Conservation (phyloP, 2,329 filamentous ascomycete genomes). For the Thielaviopsis euricoi region DNA sequence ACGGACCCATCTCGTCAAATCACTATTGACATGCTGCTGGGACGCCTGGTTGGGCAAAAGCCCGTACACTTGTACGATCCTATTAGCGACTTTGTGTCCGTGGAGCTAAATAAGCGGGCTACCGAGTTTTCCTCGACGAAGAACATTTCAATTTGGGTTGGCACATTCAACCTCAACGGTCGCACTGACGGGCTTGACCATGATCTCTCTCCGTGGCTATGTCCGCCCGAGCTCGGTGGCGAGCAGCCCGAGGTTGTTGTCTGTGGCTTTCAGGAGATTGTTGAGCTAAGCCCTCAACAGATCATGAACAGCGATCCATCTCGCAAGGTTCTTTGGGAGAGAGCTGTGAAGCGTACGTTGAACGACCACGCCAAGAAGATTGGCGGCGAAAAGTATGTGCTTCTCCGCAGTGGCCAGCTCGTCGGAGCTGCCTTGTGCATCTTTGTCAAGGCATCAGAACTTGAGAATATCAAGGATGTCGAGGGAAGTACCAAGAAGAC, state of each 20-base stretch:
- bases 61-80: slow-evolving; percentile 84
- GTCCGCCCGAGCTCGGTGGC: slow-evolving; percentile 39
- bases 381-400: slow-evolving; percentile 65
- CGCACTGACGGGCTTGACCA: slow-evolving; percentile 60
- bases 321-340: slow-evolving; percentile 73
- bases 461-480: slow-evolving; percentile 83
- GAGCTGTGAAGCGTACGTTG: slow-evolving; percentile 58
- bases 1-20: slow-evolving; percentile 83
- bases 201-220: slow-evolving; percentile 77
- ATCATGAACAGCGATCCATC: slow-evolving; percentile 97
- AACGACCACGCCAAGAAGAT: slow-evolving; percentile 51
- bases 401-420: slow-evolving; percentile 80
- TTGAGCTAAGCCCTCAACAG: slow-evolving; percentile 92
- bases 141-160: slow-evolving; percentile 60
- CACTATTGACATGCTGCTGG: slow-evolving; percentile 85
- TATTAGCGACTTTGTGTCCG: slow-evolving; percentile 75
- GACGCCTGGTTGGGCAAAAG: slow-evolving; percentile 64
- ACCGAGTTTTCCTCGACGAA: slow-evolving; percentile 61
- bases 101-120: slow-evolving; percentile 52
- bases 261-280: slow-evolving; percentile 93
- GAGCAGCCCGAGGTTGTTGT: slow-evolving; percentile 71
- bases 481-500: slow-evolving; percentile 90
- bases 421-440: slow-evolving; percentile 87
- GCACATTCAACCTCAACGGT: slow-evolving; percentile 92
- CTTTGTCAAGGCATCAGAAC: slow-evolving; percentile 64